Base-by-base conservation (phyloP, 2,329 filamentous ascomycete genomes). In the Penicillium capsulatum region DNA sequence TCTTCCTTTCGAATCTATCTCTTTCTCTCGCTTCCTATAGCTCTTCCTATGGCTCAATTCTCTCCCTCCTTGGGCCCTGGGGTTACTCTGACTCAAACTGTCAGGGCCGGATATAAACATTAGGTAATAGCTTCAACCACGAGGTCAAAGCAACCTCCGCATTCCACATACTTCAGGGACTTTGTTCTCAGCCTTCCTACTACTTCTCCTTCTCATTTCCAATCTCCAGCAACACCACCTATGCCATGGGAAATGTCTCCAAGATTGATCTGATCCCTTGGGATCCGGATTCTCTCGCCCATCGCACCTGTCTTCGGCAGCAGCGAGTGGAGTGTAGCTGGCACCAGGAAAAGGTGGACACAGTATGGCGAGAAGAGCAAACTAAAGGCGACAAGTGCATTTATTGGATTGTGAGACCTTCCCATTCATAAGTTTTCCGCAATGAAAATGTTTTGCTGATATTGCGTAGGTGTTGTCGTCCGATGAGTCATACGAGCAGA, bases 401-500 rank as follows among this genome's bases (percentile, higher is more conserved):
- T 6, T 53, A 47, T 31, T 54, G 51, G 51, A 51, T 54, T 43
- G 51, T 54, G 22, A 50, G 44, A n/a, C n/a, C n/a, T n/a, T n/a
- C n/a, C n/a, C n/a, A n/a, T n/a, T n/a, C n/a, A n/a, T n/a, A 36
- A 2, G 17, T 11, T 11, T 24, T 11, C 11, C 22, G 22, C 22
- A 7, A 11, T 24, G 22, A 24, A n/a, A n/a, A n/a, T 24, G 11
- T 7, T 24, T 11, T 24, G 22, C 22, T 24, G 7, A 22, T 22
- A 22, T n/a, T 11, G 11, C n/a, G 6, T 20, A 45, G 45, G 39
- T 33, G 17, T 3, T 40, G 8, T 26, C 31, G 19, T 27, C 31
- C 16, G 31, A 46, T 43, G 43, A 48, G 14, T 41, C 40, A 40
- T 15, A 40, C 14, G 3, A 3, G 10, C 33, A 8, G 5, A 15